Percentiles rank a stretch among this genome's conserved stretches.
These are phyloP conservation scores for Carex scoparia DNA, from an alignment of 176 grass and related monocot species.

Conservation along the genomic window DNA sequence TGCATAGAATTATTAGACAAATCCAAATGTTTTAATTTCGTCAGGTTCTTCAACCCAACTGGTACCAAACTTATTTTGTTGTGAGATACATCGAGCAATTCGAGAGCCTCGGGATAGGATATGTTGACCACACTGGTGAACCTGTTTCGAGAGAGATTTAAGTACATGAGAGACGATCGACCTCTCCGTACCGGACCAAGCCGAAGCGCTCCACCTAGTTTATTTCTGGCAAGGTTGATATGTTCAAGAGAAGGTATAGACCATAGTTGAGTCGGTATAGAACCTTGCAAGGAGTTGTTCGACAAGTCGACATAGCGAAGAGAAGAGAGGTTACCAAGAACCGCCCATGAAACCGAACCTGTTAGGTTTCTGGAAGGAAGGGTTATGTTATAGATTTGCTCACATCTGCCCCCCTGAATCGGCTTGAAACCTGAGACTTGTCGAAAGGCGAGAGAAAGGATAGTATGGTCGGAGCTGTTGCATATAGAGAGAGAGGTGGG, in stretches of 20 bases:
- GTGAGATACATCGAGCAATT: conserved; percentile 39
- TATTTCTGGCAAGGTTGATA: conserved; percentile 51
- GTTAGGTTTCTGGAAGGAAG: conserved; percentile 43
- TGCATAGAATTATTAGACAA: conserved; percentile 49
- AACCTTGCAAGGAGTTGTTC: conserved; percentile 51
- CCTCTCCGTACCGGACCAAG: background rate
- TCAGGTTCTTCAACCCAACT: conserved; percentile 23
- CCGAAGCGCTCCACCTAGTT: conserved; percentile 38
- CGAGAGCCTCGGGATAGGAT: conserved; percentile 19
- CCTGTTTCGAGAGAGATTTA: conserved; percentile 49
- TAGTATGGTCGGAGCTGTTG: conserved; percentile 24
- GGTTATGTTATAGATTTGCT: conserved; percentile 13
- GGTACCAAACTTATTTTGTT: conserved; percentile 39
- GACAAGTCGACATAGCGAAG: conserved; percentile 61
- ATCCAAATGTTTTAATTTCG: conserved; percentile 29
- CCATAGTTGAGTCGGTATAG: conserved; percentile 42
- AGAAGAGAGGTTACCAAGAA: conserved; percentile 34
- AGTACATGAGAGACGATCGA: background rate
- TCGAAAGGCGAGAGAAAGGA: conserved; percentile 45
- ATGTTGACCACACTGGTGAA: conserved; percentile 38
- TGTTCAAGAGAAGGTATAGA: conserved; percentile 37
- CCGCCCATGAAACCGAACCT: conserved; percentile 43
- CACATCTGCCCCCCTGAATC: background rate
- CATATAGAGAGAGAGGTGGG: conserved; percentile 16
- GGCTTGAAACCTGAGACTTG: conserved; percentile 39